Percentiles rank a stretch among this genome's conserved stretches.
phyloP scores from a whole-genome alignment of 176 grass and related monocot genomes.

The Ampelocalamus luodianensis region DNA sequence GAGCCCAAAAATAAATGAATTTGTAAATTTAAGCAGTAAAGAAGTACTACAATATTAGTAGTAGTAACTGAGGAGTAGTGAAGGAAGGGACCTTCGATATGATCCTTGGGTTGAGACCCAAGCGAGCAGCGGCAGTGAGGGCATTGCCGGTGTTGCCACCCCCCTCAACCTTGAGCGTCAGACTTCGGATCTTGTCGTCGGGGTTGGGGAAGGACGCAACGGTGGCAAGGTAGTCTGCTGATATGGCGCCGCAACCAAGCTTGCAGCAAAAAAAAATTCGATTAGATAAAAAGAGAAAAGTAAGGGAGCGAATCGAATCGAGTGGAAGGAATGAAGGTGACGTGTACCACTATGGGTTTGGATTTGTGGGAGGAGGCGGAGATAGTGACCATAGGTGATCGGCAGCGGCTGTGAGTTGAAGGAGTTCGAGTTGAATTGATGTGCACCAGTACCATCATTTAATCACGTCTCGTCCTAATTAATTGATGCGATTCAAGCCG shows the following conservation, averaged over 20 bases:
- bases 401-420: background rate
- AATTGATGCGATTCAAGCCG: no score
- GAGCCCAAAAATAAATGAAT: no score
- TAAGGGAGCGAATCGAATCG: no score
- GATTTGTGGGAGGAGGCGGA: background rate
- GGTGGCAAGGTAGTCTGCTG: constrained; percentile 81
- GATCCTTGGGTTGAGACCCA: constrained; percentile 66
- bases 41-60: background rate
- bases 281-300: no score
- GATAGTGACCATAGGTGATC: background rate
- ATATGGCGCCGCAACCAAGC: constrained; percentile 72
- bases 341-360: background rate
- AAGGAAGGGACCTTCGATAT: constrained; percentile 70
- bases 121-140: constrained; percentile 70
- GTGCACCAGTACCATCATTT: no score
- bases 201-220: constrained; percentile 86
- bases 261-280: no score
- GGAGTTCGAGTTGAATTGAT: background rate
- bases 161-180: constrained; percentile 80
- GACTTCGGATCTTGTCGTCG: constrained; percentile 93
- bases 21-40: background rate
- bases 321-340: no score
- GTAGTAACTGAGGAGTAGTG: background rate
- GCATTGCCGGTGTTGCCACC: constrained; percentile 95
- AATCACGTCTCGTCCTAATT: no score